Percentiles rank a stretch among this genome's conserved stretches.
These are phyloP conservation scores for Fusarium algeriense DNA, from an alignment of 2,329 filamentous ascomycete genomes.

Conservation along the genomic window DNA sequence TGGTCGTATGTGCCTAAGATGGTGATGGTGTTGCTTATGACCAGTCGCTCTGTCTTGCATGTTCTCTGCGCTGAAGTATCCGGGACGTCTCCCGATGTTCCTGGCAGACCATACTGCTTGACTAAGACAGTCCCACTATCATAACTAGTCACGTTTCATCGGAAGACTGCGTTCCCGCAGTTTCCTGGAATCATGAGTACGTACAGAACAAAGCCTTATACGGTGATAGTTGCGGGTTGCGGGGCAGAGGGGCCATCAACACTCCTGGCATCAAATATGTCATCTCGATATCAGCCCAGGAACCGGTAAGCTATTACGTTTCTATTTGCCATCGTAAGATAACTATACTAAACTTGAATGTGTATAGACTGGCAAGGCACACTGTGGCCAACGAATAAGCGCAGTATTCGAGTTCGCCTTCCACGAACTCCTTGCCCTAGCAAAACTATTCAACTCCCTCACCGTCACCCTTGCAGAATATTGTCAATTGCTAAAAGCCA, in stretches of 20 bases:
- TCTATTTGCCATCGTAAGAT: neutral
- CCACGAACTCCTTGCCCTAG: slow-evolving; percentile 2
- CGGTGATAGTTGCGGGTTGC: neutral
- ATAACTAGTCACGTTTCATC: neutral
- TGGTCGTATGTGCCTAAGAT: slow-evolving; percentile 32
- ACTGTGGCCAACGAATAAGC: neutral
- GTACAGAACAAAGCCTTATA: neutral
- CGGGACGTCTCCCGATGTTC: slow-evolving; percentile 23
- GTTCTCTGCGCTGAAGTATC: neutral
- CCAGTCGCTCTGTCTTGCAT: neutral
- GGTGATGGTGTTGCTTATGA: slow-evolving; percentile 1
- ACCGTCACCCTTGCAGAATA: neutral
- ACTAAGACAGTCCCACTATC: neutral
- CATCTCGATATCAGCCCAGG: slow-evolving; percentile 4
- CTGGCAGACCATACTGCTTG: slow-evolving; percentile 1
- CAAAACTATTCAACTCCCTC: neutral
- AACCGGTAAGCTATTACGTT: neutral
- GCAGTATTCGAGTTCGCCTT: neutral
- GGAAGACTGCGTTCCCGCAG: neutral
- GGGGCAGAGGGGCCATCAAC: neutral
- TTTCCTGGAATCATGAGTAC: slow-evolving; percentile 2
- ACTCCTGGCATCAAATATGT: slow-evolving; percentile 5
- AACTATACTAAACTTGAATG: neutral
- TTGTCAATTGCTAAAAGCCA: neutral
- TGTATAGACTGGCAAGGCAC: neutral